Evolutionary conservation across 1,284 basidiomycete genomes (phyloP).

Genomic region (Ceratobasidium theobromae): DNA sequence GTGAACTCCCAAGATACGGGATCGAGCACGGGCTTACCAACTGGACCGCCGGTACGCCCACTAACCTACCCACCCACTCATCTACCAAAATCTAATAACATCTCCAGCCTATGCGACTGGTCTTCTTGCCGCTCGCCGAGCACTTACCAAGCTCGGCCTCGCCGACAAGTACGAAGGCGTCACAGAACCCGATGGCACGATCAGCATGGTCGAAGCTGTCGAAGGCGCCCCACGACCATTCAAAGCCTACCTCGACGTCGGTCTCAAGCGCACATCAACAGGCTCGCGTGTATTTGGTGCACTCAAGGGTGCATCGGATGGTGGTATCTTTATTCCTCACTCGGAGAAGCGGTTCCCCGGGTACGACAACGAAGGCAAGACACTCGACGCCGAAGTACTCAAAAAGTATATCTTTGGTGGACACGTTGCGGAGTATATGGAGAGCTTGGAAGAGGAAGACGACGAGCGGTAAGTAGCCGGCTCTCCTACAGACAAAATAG

Average conservation of each 20-base stretch:
- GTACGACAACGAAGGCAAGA: constrained; percentile 92
- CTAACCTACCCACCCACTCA: background rate
- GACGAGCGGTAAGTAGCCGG: constrained; percentile 74
- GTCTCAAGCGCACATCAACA: constrained; percentile 96
- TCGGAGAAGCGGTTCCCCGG: constrained; percentile 99
- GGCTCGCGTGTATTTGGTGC: constrained; percentile 98
- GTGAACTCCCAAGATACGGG: constrained; percentile 93
- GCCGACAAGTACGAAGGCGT: constrained; percentile 99
- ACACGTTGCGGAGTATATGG: constrained; percentile 99
- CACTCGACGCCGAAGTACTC: constrained; percentile 90
- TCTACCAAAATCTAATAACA: background rate
- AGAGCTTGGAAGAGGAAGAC: constrained; percentile 98
- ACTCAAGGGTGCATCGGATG: constrained; percentile 98
- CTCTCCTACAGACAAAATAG: background rate
- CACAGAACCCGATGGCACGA: constrained; percentile 86
- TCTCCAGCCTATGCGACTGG: constrained; percentile 91
- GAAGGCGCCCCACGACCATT: constrained; percentile 97
- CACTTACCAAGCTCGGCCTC: constrained; percentile 91
- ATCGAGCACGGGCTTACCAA: constrained; percentile 99
- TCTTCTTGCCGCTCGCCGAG: constrained; percentile 92
- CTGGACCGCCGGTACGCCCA: constrained; percentile 85
- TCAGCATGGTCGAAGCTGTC: constrained; percentile 79
- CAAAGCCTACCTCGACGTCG: constrained; percentile 98
- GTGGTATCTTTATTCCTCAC: constrained; percentile 98
- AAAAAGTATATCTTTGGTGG: constrained; percentile 99